Conservation (phyloP, 2,329 filamentous ascomycete genomes). For the Cadophora malorum region DNA sequence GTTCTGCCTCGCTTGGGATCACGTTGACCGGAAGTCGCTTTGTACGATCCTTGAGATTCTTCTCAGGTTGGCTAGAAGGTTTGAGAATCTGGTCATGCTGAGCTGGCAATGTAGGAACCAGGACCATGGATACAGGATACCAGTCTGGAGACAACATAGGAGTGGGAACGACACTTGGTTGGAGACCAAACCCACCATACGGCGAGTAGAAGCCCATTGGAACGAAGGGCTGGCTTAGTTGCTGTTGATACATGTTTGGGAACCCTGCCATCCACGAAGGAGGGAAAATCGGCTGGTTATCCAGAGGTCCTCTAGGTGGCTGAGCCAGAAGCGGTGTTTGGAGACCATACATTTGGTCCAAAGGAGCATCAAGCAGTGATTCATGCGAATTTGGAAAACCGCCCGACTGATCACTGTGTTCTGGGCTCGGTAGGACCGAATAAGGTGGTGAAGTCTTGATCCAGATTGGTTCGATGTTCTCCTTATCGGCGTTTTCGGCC, state of each 20-base stretch:
- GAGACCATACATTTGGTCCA: constrained; percentile 1
- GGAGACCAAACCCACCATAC: background rate
- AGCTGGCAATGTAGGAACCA: constrained; percentile 3
- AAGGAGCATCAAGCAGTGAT: background rate
- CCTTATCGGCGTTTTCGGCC: background rate
- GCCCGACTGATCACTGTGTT: background rate
- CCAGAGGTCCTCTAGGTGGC: background rate
- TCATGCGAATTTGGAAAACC: background rate
- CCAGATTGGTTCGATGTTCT: constrained; percentile 25
- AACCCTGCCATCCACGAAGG: constrained; percentile 16
- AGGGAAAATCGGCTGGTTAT: background rate
- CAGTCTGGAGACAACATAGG: background rate
- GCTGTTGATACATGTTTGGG: background rate
- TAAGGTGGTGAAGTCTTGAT: constrained; percentile 15
- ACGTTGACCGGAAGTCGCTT: constrained; percentile 1
- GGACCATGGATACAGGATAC: background rate
- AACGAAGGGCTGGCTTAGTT: background rate
- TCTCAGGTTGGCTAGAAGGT: background rate
- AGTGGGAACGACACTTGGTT: background rate
- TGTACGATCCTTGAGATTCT: background rate
- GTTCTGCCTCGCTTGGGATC: constrained; percentile 29
- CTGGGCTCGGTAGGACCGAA: background rate
- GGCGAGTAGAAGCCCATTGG: background rate
- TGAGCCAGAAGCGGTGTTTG: constrained; percentile 5
- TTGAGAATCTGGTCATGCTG: background rate